phyloP scores from a whole-genome alignment of 768 basidiomycete genomes.

The Kwoniella mangroviensis region DNA sequence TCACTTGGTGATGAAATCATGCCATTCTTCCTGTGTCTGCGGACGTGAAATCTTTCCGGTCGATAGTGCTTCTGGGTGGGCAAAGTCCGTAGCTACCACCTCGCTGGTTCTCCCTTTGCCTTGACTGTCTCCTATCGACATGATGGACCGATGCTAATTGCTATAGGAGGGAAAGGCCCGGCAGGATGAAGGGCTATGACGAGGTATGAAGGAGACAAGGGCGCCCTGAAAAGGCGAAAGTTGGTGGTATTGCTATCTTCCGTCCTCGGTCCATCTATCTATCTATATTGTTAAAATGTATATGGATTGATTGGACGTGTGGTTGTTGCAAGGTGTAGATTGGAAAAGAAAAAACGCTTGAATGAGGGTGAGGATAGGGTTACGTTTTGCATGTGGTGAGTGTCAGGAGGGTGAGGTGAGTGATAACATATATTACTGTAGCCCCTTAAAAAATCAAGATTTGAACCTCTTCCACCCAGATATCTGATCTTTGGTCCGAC shows the following conservation, averaged over 20 bases:
- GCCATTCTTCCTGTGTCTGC: slow-evolving; percentile 31
- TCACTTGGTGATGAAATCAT: slow-evolving; percentile 31
- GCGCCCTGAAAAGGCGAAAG: not conserved
- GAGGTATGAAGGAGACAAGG: not conserved
- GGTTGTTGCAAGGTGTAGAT: too few relatives aligned
- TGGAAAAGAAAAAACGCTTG: too few relatives aligned
- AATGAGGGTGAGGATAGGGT: too few relatives aligned
- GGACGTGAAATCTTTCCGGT: slow-evolving; percentile 7
- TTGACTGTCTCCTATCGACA: not conserved
- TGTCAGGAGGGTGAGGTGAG: not conserved
- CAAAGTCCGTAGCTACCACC: slow-evolving; percentile 1
- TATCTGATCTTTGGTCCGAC: not conserved
- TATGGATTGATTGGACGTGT: not conserved
- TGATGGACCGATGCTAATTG: not conserved
- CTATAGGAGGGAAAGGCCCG: not conserved
- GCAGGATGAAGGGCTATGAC: not conserved
- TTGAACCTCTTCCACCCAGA: not conserved
- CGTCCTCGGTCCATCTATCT: not conserved
- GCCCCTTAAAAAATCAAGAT: too few relatives aligned
- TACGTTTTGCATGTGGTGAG: not conserved
- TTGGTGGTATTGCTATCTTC: not conserved
- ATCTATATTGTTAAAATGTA: not conserved
- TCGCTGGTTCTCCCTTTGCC: not conserved
- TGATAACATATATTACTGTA: too few relatives aligned
- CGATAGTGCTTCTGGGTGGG: slow-evolving; percentile 5